Percentiles rank a stretch among this genome's conserved stretches.
Conservation (phyloP, 208 protist genomes). For the Crithidia fasciculata region DNA sequence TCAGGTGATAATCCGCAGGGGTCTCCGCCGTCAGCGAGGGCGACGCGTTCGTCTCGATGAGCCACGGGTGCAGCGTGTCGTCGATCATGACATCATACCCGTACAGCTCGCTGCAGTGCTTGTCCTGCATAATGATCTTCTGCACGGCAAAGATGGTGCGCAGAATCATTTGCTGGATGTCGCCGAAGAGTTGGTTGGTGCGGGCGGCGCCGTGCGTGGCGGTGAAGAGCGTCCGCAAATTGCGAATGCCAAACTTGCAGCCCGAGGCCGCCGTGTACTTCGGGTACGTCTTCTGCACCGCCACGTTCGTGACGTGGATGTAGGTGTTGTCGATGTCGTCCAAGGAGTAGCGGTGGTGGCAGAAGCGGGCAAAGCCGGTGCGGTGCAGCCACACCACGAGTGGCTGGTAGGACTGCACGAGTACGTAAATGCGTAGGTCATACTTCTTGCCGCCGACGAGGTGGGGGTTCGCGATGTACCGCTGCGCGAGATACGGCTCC, state of each 20-base stretch:
- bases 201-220: slow-evolving; percentile 81
- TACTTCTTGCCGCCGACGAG: slow-evolving; percentile 94
- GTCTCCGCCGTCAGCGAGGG: slow-evolving; percentile 94
- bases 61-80: slow-evolving; percentile 81
- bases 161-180: slow-evolving; percentile 94
- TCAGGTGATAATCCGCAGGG: slow-evolving; percentile 94
- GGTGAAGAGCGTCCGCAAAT: slow-evolving; percentile 82
- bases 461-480: slow-evolving; percentile 93
- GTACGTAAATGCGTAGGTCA: slow-evolving; percentile 93
- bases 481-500: slow-evolving; percentile 87
- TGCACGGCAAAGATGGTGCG: slow-evolving; percentile 83
- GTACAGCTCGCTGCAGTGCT: slow-evolving; percentile 93
- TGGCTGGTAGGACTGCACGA: slow-evolving; percentile 88
- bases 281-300: slow-evolving; percentile 95
- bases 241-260: slow-evolving; percentile 88
- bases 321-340: slow-evolving; percentile 93
- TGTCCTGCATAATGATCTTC: slow-evolving; percentile 77
- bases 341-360: slow-evolving; percentile 91
- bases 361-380: slow-evolving; percentile 93
- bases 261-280: slow-evolving; percentile 88
- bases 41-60: slow-evolving; percentile 94
- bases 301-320: slow-evolving; percentile 97
- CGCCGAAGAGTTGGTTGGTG: slow-evolving; percentile 89
- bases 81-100: slow-evolving; percentile 94
- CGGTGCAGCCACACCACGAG: slow-evolving; percentile 91